Evolutionary conservation across 2,329 filamentous ascomycete genomes (phyloP).

Genomic region (Beauveria varroae): DNA sequence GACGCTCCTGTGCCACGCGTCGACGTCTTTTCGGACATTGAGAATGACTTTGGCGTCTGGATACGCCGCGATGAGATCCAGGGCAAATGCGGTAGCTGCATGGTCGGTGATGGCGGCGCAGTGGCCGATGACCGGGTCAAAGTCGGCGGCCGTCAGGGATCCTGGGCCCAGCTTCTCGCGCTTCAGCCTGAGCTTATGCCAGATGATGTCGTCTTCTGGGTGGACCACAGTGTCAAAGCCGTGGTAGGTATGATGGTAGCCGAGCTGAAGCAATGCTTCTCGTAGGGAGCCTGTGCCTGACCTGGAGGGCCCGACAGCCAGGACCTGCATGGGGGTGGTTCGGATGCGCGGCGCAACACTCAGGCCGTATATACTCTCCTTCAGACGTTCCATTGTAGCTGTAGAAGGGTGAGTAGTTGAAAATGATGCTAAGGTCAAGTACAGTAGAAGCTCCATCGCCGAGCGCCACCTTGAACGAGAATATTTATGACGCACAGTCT

Average conservation of each 20-base stretch:
- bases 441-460: background rate
- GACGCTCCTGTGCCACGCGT: constrained; percentile 30
- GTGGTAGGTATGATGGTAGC: constrained; percentile 9
- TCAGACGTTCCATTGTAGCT: background rate
- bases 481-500: no score
- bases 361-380: background rate
- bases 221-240: constrained; percentile 2
- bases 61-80: constrained; percentile 4
- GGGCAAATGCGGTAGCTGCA: constrained; percentile 10
- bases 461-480: background rate
- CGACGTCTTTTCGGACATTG: constrained; percentile 26
- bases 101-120: constrained; percentile 11
- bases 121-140: constrained; percentile 10
- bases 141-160: constrained; percentile 3
- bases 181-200: constrained; percentile 3
- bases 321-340: background rate
- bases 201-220: background rate
- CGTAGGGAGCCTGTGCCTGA: constrained; percentile 9
- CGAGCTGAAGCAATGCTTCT: constrained; percentile 5
- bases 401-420: no score
- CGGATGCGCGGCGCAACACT: background rate
- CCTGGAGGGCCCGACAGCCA: constrained; percentile 7
- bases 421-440: no score
- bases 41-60: constrained; percentile 39
- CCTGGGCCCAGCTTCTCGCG: background rate